Conservation (phyloP, 2,329 filamentous ascomycete species). For the Botryotinia convoluta region DNA sequence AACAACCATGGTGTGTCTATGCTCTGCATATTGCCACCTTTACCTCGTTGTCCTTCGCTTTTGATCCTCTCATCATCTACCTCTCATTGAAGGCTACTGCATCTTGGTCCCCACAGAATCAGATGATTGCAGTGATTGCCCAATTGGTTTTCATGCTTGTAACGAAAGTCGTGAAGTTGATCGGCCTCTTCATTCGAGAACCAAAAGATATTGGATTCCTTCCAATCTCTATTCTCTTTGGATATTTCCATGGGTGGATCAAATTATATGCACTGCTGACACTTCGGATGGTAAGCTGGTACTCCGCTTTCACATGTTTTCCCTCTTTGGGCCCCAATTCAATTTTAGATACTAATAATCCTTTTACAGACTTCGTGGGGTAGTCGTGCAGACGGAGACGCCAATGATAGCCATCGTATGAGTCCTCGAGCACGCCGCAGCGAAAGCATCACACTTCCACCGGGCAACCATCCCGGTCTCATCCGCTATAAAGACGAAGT, state of each 20-base stretch:
- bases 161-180: slow-evolving; percentile 87
- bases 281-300: slow-evolving; percentile 64
- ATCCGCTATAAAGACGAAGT: slow-evolving; percentile 45
- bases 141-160: slow-evolving; percentile 77
- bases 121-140: slow-evolving; percentile 55
- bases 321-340: slow-evolving; percentile 1
- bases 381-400: slow-evolving; percentile 86
- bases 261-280: slow-evolving; percentile 86
- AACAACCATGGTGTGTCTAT: slow-evolving; percentile 91
- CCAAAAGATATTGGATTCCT: slow-evolving; percentile 77
- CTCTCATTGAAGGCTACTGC: slow-evolving; percentile 68
- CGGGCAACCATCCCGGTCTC: slow-evolving; percentile 43
- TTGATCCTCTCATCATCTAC: slow-evolving; percentile 71
- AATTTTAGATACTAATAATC: slow-evolving; percentile 26
- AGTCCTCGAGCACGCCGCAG: slow-evolving; percentile 36
- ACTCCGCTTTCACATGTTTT: slow-evolving; percentile 12
- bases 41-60: slow-evolving; percentile 78
- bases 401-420: slow-evolving; percentile 68
- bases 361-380: slow-evolving; percentile 81
- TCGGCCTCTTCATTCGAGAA: slow-evolving; percentile 82
- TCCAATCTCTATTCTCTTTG: slow-evolving; percentile 84
- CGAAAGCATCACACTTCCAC: slow-evolving; percentile 45
- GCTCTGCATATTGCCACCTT: slow-evolving; percentile 90
- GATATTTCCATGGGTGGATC: slow-evolving; percentile 89
- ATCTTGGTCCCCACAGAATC: slow-evolving; percentile 54